Percentiles rank a stretch among this genome's conserved stretches.
Evolutionary conservation across 306 rosid genomes (phyloP).

Genomic region (Glycine tomentella): DNA sequence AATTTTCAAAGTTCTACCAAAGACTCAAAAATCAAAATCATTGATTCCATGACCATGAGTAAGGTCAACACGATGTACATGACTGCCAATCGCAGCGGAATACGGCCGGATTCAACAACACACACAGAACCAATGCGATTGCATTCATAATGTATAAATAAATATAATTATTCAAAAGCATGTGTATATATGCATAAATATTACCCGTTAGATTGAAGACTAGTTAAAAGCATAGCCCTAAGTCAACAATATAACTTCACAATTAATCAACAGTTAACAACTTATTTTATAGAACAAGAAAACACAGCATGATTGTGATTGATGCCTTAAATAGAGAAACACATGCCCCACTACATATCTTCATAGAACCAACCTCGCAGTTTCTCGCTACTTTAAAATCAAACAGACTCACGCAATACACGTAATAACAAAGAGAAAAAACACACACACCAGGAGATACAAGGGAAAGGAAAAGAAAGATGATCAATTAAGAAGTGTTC

Average conservation of each 20-base stretch:
- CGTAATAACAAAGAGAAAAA: background rate
- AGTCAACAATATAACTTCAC: background rate
- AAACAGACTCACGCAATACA: background rate
- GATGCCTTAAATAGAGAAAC: background rate
- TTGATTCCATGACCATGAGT: conserved; percentile 30
- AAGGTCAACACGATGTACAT: conserved; percentile 23
- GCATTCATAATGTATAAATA: background rate
- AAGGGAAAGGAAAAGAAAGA: background rate
- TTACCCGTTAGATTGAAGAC: background rate
- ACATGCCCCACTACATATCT: background rate
- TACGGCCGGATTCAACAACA: background rate
- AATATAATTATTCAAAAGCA: background rate
- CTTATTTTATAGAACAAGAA: background rate
- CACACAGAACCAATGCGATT: background rate
- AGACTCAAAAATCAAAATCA: background rate
- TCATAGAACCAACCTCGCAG: conserved; percentile 37
- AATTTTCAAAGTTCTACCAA: conserved; percentile 6
- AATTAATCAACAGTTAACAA: conserved; percentile 6
- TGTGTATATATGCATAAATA: background rate
- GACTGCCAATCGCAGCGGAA: conserved; percentile 1
- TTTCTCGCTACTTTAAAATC: conserved; percentile 10
- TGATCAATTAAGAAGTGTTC: background rate
- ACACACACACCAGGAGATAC: background rate
- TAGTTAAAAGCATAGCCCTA: background rate
- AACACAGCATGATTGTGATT: background rate